Percentiles rank a stretch among this genome's conserved stretches.
Evolutionary conservation across 352 stramenopile genomes (phyloP).

Genomic region (Elongisporangium undulatum): DNA sequence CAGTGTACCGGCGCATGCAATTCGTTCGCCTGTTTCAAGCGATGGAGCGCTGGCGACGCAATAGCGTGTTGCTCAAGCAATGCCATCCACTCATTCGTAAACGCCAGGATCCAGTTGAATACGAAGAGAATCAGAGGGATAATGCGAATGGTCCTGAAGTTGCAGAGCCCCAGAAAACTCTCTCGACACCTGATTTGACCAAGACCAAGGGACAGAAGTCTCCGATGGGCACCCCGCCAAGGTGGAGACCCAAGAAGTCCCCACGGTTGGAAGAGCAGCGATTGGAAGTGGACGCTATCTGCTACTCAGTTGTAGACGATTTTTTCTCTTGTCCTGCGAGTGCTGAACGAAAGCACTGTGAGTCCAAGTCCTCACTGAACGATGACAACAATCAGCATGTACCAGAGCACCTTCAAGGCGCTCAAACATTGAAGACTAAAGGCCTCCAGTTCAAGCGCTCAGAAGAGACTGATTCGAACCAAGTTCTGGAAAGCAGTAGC

Average conservation of each 20-base stretch:
- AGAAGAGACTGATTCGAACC: neutral
- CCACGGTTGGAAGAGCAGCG: neutral
- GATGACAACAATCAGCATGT: slow-evolving; percentile 4
- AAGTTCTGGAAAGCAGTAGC: slow-evolving; percentile 1
- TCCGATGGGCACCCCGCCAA: slow-evolving; percentile 5
- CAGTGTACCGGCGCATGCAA: slow-evolving; percentile 18
- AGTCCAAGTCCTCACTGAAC: neutral
- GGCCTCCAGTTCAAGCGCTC: neutral
- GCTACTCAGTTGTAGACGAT: slow-evolving; percentile 32
- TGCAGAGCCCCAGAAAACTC: neutral
- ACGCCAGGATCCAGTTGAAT: neutral
- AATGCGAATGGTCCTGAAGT: neutral
- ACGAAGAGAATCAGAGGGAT: neutral
- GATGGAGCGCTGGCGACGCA: slow-evolving; percentile 28
- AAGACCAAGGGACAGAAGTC: neutral
- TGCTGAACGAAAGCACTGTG: neutral
- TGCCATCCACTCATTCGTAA: neutral
- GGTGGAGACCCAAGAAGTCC: neutral
- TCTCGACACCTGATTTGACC: neutral
- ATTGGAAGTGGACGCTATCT: slow-evolving; percentile 35
- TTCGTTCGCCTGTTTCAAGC: slow-evolving; percentile 19
- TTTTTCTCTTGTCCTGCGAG: slow-evolving; percentile 22
- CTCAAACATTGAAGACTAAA: neutral
- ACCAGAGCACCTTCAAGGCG: slow-evolving; percentile 3
- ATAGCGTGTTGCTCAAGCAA: neutral